Conservation (phyloP, 768 basidiomycete species). For the Dendrothele bispora region DNA sequence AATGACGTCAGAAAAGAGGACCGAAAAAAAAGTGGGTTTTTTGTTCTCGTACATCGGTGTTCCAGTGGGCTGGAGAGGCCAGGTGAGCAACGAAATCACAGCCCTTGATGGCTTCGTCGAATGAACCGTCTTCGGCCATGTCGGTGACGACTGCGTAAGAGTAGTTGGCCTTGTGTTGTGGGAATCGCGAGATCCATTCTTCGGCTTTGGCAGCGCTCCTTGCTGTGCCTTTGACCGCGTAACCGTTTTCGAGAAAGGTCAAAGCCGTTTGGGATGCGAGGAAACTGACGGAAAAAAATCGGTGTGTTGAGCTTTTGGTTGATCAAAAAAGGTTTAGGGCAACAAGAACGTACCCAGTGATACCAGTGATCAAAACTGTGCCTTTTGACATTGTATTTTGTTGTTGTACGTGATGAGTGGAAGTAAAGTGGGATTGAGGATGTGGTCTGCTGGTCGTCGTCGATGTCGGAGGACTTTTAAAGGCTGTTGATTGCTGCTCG, state of each 20-base stretch:
- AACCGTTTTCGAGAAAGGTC: conserved; percentile 32
- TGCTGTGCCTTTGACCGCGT: conserved; percentile 36
- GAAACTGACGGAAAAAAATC: conserved; percentile 25
- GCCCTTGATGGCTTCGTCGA: conserved; percentile 46
- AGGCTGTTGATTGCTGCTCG: too few relatives aligned
- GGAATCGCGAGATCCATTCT: conserved; percentile 35
- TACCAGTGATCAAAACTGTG: conserved; percentile 15
- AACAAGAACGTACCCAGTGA: conserved; percentile 6
- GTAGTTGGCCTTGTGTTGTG: conserved; percentile 26
- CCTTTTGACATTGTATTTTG: background rate
- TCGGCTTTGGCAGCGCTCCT: conserved; percentile 40
- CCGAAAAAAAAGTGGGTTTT: background rate
- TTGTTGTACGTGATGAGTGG: too few relatives aligned
- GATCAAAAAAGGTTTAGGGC: background rate
- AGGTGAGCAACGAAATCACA: conserved; percentile 41
- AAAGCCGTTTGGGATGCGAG: conserved; percentile 30
- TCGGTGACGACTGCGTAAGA: conserved; percentile 44
- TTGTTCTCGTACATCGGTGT: conserved; percentile 16
- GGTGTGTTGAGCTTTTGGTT: background rate
- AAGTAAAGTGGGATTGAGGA: too few relatives aligned
- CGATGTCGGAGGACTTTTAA: too few relatives aligned
- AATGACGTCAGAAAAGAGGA: background rate
- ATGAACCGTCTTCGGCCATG: conserved; percentile 33
- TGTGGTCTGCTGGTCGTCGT: too few relatives aligned
- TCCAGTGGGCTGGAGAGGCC: conserved; percentile 19